Conservation (phyloP, 2,329 filamentous ascomycete genomes). For the Epicoccum nigrum region DNA sequence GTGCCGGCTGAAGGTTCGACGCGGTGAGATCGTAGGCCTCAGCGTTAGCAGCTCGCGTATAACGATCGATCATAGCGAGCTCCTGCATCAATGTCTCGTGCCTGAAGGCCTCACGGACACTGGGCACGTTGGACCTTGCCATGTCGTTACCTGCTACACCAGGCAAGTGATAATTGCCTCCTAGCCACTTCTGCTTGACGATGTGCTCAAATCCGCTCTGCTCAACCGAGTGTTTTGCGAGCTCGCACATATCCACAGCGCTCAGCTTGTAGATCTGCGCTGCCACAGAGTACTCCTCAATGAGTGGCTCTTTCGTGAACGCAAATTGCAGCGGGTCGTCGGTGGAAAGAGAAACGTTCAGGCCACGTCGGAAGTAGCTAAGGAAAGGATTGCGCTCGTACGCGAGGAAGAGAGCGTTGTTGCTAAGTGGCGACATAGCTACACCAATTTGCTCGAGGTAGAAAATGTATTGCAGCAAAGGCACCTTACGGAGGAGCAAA, state of each 20-base stretch:
- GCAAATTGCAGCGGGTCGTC: constrained; percentile 98
- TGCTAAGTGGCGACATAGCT: constrained; percentile 98
- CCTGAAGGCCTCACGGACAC: constrained; percentile 87
- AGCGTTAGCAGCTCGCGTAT: constrained; percentile 48
- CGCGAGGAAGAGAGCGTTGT: constrained; percentile 94
- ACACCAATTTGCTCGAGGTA: constrained; percentile 98
- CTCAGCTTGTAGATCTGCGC: constrained; percentile 98
- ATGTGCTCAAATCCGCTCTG: constrained; percentile 92
- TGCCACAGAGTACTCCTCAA: constrained; percentile 97
- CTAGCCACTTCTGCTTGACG: constrained; percentile 92
- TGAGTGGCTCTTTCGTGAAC: constrained; percentile 96
- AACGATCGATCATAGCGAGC: constrained; percentile 69
- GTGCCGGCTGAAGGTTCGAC: constrained; percentile 41
- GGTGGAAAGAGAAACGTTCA: constrained; percentile 95
- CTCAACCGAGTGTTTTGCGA: constrained; percentile 93
- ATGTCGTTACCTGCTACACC: constrained; percentile 88
- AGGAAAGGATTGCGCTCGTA: constrained; percentile 97
- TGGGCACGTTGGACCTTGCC: constrained; percentile 94
- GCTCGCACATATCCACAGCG: constrained; percentile 96
- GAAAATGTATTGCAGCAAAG: constrained; percentile 93
- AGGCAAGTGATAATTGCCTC: constrained; percentile 74
- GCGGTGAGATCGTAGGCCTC: constrained; percentile 39
- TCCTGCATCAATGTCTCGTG: constrained; percentile 87
- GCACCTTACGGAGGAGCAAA: constrained; percentile 88
- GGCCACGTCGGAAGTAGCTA: constrained; percentile 89